Percentiles rank a stretch among this genome's conserved stretches.
Conservation (phyloP, 2,329 filamentous ascomycete species). For the Lachnellula suecica region DNA sequence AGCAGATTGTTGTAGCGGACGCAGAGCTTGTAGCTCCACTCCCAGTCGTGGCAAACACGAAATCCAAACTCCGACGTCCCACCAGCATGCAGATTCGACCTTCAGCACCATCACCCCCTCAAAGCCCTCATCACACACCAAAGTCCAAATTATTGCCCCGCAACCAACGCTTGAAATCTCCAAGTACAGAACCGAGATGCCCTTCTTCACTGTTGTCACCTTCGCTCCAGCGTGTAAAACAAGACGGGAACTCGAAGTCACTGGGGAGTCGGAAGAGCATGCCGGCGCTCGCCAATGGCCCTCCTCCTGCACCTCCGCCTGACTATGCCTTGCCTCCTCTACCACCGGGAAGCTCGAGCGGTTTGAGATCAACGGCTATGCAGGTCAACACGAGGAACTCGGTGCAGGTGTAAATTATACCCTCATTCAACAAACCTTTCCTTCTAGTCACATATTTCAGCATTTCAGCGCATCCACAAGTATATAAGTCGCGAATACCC, state of each 20-base stretch:
- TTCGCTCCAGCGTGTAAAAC: constrained; percentile 11
- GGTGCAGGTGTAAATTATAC: background rate
- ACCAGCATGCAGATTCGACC: constrained; percentile 22
- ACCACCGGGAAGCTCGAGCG: constrained; percentile 18
- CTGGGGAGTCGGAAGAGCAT: constrained; percentile 25
- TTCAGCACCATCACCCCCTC: background rate
- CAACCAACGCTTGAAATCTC: background rate
- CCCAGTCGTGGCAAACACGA: constrained; percentile 17
- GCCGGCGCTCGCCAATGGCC: constrained; percentile 27
- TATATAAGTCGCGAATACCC: background rate
- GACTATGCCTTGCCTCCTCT: constrained; percentile 32
- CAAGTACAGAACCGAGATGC: background rate
- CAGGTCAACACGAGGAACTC: background rate
- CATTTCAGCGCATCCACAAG: background rate
- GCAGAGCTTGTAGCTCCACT: constrained; percentile 4
- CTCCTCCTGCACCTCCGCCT: constrained; percentile 33
- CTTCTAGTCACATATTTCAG: background rate
- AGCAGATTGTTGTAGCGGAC: background rate
- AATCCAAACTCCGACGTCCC: constrained; percentile 18
- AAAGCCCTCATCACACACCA: constrained; percentile 41
- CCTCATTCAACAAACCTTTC: background rate
- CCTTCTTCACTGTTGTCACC: constrained; percentile 1
- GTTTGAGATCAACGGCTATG: background rate
- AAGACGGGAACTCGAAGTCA: constrained; percentile 9
- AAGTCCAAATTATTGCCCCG: constrained; percentile 28